phyloP scores from a whole-genome alignment of 2,329 filamentous ascomycete species.

The Amylocarpus encephaloides region DNA sequence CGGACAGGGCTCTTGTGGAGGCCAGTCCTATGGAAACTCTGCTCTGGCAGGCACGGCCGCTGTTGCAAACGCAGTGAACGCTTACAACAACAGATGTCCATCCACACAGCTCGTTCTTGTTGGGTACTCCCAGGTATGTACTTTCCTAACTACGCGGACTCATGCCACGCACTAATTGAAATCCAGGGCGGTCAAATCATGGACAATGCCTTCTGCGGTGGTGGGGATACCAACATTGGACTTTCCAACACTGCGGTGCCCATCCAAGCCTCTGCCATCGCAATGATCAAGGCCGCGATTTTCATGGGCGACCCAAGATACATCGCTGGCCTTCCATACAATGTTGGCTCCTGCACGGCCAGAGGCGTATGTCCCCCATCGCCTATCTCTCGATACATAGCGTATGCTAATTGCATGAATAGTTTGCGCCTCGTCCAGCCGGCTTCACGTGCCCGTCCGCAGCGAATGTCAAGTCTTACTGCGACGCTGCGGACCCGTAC shows the following conservation, averaged over 20 bases:
- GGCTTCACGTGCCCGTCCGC: constrained; percentile 49
- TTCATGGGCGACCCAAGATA: constrained; percentile 60
- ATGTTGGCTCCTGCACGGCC: constrained; percentile 54
- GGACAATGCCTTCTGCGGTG: constrained; percentile 56
- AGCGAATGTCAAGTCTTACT: constrained; percentile 53
- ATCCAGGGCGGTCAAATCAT: constrained; percentile 54
- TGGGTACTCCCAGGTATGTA: constrained; percentile 53
- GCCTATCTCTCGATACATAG: neutral
- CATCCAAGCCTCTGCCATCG: constrained; percentile 42
- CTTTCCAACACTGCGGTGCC: constrained; percentile 39
- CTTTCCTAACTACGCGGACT: neutral
- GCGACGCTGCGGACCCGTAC: constrained; percentile 53
- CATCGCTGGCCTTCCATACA: constrained; percentile 48
- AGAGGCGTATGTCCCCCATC: constrained; percentile 46
- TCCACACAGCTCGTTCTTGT: constrained; percentile 52
- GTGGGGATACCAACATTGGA: constrained; percentile 42
- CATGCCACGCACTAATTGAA: neutral
- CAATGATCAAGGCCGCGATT: constrained; percentile 55
- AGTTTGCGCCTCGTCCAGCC: constrained; percentile 50
- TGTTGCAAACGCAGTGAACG: constrained; percentile 53
- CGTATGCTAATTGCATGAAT: neutral
- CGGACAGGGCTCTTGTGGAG: constrained; percentile 51
- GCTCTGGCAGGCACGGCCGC: constrained; percentile 51
- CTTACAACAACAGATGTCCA: constrained; percentile 51
- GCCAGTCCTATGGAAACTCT: constrained; percentile 54